Base-by-base conservation (phyloP, 2,329 filamentous ascomycete species). In the Botrytis medusae region DNA sequence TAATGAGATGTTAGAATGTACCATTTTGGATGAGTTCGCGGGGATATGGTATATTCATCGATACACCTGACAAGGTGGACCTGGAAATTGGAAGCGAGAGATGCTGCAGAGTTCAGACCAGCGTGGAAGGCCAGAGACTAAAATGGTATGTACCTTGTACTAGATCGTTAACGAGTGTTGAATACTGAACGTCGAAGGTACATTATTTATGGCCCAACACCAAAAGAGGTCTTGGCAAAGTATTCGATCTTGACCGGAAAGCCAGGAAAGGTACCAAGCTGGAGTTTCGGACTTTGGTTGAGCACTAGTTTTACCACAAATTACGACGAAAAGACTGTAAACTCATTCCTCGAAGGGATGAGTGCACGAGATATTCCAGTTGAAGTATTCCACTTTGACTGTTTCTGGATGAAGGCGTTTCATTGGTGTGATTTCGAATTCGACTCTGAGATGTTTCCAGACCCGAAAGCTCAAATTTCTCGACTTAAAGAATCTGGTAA, bases 1-100 rank as follows among this genome's bases (percentile, higher is more conserved):
- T 54, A 54, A 54, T 25, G 48, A 54, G 48, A 54, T 6, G 25
- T 54, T 25, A 54, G 83, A 93, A 92, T 79, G 82, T 92, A 3
- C 87, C 89, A 0, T 92, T 92, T 81, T 92, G 89, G 86, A 83
- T 92, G 76, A 91, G 88, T 79, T 92, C 89, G 20, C 85, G 87
- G n/a, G 92, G 92, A 0, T 95, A 94, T 79, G 92, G 92, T 32
- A 85, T 94, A 46, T 94, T 94, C 79, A 88, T 94, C 74, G 92
- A 94, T 79, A 88, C 89, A 9, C 86, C 91, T 0, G 91, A 91
- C 34, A 87, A 86, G 63, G 88, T 94, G 9, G 91, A 92, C 73
- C 84, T 94, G 16, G 92, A 94, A 80, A 86, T 94, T 74, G 91
- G 92, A 4, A 93, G 90, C 76, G 92, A 94, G 83, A 84, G 92